phyloP scores from a whole-genome alignment of 2,329 filamentous ascomycete species.

The Talaromyces sp. region DNA sequence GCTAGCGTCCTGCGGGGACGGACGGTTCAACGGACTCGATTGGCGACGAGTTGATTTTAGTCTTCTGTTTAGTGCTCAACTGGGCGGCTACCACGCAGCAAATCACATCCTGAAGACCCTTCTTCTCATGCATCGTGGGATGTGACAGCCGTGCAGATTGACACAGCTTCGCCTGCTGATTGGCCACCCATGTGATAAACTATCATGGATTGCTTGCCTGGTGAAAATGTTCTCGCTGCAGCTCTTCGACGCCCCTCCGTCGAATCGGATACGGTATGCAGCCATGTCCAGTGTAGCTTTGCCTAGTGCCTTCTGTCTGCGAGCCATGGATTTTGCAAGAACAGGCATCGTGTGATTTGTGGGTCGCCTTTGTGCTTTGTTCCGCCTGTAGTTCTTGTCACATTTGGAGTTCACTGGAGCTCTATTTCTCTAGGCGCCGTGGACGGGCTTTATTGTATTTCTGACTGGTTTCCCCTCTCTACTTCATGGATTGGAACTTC shows the following conservation, averaged over 20 bases:
- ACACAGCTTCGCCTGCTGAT: constrained; percentile 5
- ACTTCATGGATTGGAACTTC: neutral
- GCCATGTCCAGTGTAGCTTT: neutral
- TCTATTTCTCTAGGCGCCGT: neutral
- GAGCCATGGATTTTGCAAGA: neutral
- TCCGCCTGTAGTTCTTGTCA: constrained; percentile 6
- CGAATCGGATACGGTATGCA: constrained; percentile 12
- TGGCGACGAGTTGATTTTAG: neutral
- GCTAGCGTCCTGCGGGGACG: constrained; percentile 9
- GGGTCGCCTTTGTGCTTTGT: constrained; percentile 8
- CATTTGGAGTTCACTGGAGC: neutral
- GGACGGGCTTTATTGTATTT: constrained; percentile 2
- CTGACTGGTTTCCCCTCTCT: constrained; percentile 7
- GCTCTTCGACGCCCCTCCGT: neutral
- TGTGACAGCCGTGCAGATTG: constrained; percentile 19
- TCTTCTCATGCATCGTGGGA: constrained; percentile 10
- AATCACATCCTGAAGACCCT: constrained; percentile 11
- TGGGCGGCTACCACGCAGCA: constrained; percentile 14
- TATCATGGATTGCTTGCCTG: neutral
- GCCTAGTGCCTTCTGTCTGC: neutral
- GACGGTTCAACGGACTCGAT: neutral
- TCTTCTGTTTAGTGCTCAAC: constrained; percentile 10
- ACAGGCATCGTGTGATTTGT: constrained; percentile 11
- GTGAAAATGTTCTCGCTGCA: constrained; percentile 3
- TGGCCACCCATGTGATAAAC: constrained; percentile 12